Evolutionary conservation across 1,284 basidiomycete species (phyloP).

Genomic region (Leccinum huronense): DNA sequence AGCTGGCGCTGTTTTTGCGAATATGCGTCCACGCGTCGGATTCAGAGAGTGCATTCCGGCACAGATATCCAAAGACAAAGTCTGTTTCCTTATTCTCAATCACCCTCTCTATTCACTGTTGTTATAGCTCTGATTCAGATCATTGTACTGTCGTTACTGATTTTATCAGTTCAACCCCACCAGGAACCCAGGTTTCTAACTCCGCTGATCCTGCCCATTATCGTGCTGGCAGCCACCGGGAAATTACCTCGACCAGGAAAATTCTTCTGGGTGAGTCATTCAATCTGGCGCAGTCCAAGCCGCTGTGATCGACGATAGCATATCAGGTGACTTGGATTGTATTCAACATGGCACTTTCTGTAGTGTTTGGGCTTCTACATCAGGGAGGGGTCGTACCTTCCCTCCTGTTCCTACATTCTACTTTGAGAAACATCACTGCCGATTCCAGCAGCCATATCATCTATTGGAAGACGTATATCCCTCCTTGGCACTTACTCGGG

Average conservation of each 20-base stretch:
- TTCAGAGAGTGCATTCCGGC: constrained; percentile 14
- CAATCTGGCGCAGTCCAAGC: neutral
- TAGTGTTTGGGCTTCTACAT: constrained; percentile 41
- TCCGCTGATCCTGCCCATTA: constrained; percentile 38
- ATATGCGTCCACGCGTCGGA: constrained; percentile 2
- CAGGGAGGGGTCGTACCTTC: constrained; percentile 44
- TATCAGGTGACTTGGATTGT: constrained; percentile 33
- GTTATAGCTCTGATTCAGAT: constrained; percentile 34
- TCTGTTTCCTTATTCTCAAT: constrained; percentile 6
- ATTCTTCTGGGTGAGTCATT: constrained; percentile 36
- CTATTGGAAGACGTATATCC: constrained; percentile 45
- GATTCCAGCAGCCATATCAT: constrained; percentile 25
- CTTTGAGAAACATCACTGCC: constrained; percentile 11
- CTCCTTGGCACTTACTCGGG: constrained; percentile 39
- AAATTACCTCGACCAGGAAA: constrained; percentile 30
- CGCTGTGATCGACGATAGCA: neutral
- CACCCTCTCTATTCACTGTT: constrained; percentile 9
- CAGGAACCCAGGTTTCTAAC: constrained; percentile 44
- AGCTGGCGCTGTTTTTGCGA: constrained; percentile 11
- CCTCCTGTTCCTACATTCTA: constrained; percentile 36
- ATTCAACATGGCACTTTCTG: constrained; percentile 33
- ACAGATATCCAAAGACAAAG: constrained; percentile 25
- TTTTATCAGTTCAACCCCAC: constrained; percentile 41
- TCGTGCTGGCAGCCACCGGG: constrained; percentile 33
- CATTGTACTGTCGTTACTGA: constrained; percentile 30